Evolutionary conservation across 1,284 basidiomycete species (phyloP), one percentile per base, ranked within the genome.

Genomic region (Malassezia psittaci): DNA sequence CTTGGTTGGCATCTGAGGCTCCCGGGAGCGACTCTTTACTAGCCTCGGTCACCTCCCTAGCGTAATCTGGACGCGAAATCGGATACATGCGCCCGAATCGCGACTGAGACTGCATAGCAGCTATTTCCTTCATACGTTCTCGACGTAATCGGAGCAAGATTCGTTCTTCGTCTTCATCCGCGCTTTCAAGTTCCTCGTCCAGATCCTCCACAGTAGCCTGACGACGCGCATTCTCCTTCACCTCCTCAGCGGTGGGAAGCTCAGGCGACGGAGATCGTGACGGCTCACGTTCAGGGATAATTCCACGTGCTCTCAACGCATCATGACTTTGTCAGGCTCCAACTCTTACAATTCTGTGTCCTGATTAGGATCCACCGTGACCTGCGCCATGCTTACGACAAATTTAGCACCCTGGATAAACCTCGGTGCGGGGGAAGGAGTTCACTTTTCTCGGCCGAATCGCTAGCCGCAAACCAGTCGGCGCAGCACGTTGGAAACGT

Each of bases 11-110:
- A 9, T 52, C 38, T 40, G 73, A 61, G 13, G 36, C 7, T 18
- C 33, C 46, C 2, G 43, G 43, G 5, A 11, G 5, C 0, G 11
- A 6, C 3, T 82, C 74, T 62, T 82, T 83, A 75, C 90, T 94
- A 1, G 88, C 88, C 56, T 96, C 90, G 0, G 91, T 96, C 15
- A 98, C 88, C 69, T 96, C 89, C 48, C 86, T 80, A 34, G 87
- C 93, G 76, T 96, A 98, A 74, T 96, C 91, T 16, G 90, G 89
- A 61, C 93, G 79, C 32, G 83, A 83, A 60, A 98, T 93, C 2
- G 90, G 90, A 76, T 76, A 87, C 47, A 96, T 82, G 43, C 83
- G 78, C 18, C 93, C 90, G 72, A 90, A 96, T 52, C 84, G 82
- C 9, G 83, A 84, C 57, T 79, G 81, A 66, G 81, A 81, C 57